These are phyloP conservation scores for Melanogaster broomeanus DNA, from an alignment of 768 basidiomycete genomes.

Conservation along the genomic window DNA sequence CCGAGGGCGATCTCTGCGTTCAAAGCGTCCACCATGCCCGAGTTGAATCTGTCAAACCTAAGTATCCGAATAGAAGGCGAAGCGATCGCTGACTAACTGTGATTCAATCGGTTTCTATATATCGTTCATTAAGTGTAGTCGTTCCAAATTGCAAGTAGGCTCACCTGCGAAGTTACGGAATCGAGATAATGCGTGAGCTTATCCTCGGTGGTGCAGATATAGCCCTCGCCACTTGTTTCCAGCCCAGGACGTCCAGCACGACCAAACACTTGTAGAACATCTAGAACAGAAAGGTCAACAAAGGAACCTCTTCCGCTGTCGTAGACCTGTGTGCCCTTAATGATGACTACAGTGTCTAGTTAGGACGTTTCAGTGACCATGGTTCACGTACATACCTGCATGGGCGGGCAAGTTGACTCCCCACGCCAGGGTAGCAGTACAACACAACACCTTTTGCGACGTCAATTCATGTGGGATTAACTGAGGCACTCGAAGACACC, in stretches of 20 bases:
- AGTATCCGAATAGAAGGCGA: neutral
- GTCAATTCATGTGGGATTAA: neutral
- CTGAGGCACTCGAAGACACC: slow-evolving; percentile 41
- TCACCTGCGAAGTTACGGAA: slow-evolving; percentile 82
- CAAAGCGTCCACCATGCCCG: slow-evolving; percentile 85
- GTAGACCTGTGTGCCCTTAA: slow-evolving; percentile 98
- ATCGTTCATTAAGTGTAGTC: neutral
- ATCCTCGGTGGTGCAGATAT: slow-evolving; percentile 93
- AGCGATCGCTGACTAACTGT: slow-evolving; percentile 51
- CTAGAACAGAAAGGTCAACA: slow-evolving; percentile 89
- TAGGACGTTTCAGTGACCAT: slow-evolving; percentile 3
- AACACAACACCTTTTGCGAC: slow-evolving; percentile 79
- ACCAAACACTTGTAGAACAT: slow-evolving; percentile 97
- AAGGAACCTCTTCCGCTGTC: slow-evolving; percentile 89
- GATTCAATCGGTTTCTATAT: slow-evolving; percentile 92
- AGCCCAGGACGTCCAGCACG: slow-evolving; percentile 88
- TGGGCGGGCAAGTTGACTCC: slow-evolving; percentile 99
- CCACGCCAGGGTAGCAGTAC: slow-evolving; percentile 98
- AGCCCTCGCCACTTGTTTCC: slow-evolving; percentile 94
- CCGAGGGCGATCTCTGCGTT: slow-evolving; percentile 96
- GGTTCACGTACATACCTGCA: slow-evolving; percentile 59
- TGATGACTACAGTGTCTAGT: slow-evolving; percentile 60
- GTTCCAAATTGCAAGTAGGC: slow-evolving; percentile 9
- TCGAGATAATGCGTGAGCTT: slow-evolving; percentile 91
- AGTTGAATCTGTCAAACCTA: slow-evolving; percentile 57